A percentile compares a stretch with the other conserved stretches of the same genome.
Conservation (phyloP, 2,329 filamentous ascomycete genomes). For the Tolypocladium pustulatum region DNA sequence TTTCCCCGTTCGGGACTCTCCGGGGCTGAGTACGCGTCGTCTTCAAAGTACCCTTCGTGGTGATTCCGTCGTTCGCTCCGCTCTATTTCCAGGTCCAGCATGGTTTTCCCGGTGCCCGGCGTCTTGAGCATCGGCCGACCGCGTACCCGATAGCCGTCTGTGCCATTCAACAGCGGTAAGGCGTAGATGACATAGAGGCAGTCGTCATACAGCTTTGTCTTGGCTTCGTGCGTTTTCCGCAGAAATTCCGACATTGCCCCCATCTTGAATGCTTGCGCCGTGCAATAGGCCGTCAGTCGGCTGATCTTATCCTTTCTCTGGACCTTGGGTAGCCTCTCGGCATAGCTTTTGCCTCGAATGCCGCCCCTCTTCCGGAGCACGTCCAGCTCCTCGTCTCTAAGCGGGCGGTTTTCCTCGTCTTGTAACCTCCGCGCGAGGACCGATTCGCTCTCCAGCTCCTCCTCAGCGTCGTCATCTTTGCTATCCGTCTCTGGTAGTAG, state of each 20-base stretch:
- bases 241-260: constrained; percentile 81
- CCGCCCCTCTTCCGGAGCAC: constrained; percentile 51
- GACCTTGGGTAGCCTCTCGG: constrained; percentile 82
- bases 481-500: constrained; percentile 72
- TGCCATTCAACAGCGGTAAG: constrained; percentile 74
- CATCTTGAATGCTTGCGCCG: constrained; percentile 86
- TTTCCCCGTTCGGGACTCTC: constrained; percentile 19
- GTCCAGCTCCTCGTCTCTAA: constrained; percentile 58
- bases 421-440: constrained; percentile 27
- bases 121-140: constrained; percentile 89
- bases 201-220: constrained; percentile 95
- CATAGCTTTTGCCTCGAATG: constrained; percentile 74
- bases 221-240: constrained; percentile 75
- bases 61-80: constrained; percentile 82
- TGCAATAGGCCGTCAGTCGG: constrained; percentile 91
- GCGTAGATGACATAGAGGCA: constrained; percentile 96
- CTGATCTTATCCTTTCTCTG: constrained; percentile 80
- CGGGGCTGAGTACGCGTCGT: constrained; percentile 44
- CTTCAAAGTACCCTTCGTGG: constrained; percentile 82
- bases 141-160: constrained; percentile 75
- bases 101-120: constrained; percentile 77
- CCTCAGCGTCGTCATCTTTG: constrained; percentile 45
- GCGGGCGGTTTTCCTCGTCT: constrained; percentile 52
- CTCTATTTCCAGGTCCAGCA: constrained; percentile 92
- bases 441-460: constrained; percentile 41